Evolutionary conservation across 2,329 filamentous ascomycete species (phyloP).

Genomic region (Pseudogymnoascus sp.): DNA sequence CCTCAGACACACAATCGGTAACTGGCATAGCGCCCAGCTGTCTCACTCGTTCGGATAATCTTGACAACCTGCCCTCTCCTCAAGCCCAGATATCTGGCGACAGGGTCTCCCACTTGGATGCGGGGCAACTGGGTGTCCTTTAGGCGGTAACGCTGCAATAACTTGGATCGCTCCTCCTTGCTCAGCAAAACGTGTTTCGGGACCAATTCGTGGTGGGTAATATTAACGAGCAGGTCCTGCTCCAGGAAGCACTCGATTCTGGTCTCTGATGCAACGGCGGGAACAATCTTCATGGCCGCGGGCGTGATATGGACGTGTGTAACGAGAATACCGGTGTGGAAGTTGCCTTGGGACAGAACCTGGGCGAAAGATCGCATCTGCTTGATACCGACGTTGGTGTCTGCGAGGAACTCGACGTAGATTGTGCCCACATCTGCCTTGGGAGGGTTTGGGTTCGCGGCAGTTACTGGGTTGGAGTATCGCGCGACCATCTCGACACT

Average conservation of each 20-base stretch:
- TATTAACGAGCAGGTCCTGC: constrained; percentile 93
- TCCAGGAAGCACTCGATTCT: constrained; percentile 93
- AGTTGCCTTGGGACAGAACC: constrained; percentile 69
- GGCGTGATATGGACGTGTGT: constrained; percentile 74
- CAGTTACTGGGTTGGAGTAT: constrained; percentile 65
- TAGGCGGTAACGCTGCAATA: constrained; percentile 83
- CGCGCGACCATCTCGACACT: constrained; percentile 77
- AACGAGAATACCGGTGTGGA: constrained; percentile 85
- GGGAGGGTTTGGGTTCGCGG: constrained; percentile 59
- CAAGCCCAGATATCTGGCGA: constrained; percentile 84
- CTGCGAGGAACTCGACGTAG: constrained; percentile 85
- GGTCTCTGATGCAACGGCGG: constrained; percentile 64
- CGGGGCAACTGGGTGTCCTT: constrained; percentile 96
- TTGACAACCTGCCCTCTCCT: constrained; percentile 93
- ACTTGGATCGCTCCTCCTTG: constrained; percentile 75
- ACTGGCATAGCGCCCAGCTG: constrained; percentile 91
- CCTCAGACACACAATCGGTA: constrained; percentile 64
- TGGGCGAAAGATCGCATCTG: constrained; percentile 87
- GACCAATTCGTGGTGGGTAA: constrained; percentile 94
- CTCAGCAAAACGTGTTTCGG: constrained; percentile 88
- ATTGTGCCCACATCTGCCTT: constrained; percentile 73
- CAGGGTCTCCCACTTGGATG: constrained; percentile 84
- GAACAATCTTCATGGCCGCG: constrained; percentile 79
- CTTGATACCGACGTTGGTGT: constrained; percentile 76
- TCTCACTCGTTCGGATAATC: constrained; percentile 94